Percentiles rank a stretch among this genome's conserved stretches.
Conservation (phyloP, 768 basidiomycete species). For the Cystobasidium tubakii region DNA sequence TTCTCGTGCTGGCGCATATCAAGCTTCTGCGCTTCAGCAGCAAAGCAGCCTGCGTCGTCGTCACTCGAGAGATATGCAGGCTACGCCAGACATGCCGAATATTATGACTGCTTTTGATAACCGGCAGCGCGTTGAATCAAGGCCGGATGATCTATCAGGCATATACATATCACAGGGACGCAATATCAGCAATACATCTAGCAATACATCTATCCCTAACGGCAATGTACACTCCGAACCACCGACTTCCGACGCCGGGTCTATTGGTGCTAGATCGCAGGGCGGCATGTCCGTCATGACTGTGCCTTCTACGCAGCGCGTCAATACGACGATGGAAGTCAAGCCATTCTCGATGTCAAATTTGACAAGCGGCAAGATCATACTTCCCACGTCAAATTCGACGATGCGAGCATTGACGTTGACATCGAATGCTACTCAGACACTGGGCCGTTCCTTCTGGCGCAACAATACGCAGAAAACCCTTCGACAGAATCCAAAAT, state of each 20-base stretch:
- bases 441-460: slow-evolving; percentile 22
- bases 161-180: neutral
- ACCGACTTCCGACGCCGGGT: neutral
- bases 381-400: slow-evolving; percentile 9
- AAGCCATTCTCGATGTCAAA: neutral
- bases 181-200: neutral
- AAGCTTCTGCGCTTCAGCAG: slow-evolving; percentile 5
- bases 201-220: neutral
- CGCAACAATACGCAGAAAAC: slow-evolving; percentile 15
- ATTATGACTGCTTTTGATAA: slow-evolving; percentile 23
- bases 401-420: slow-evolving; percentile 26
- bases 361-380: slow-evolving; percentile 9
- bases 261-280: neutral
- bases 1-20: slow-evolving; percentile 13
- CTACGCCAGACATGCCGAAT: slow-evolving; percentile 20
- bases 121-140: neutral
- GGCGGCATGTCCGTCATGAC: slow-evolving; percentile 8
- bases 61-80: neutral
- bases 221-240: neutral
- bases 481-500: slow-evolving; percentile 19
- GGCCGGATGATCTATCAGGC: slow-evolving; percentile 20
- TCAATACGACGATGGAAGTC: neutral
- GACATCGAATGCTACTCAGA: slow-evolving; percentile 21
- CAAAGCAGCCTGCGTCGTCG: neutral
- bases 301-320: neutral